These are phyloP conservation scores for Blastomyces gilchristii DNA, from an alignment of 2,329 filamentous ascomycete genomes.

Conservation along the genomic window DNA sequence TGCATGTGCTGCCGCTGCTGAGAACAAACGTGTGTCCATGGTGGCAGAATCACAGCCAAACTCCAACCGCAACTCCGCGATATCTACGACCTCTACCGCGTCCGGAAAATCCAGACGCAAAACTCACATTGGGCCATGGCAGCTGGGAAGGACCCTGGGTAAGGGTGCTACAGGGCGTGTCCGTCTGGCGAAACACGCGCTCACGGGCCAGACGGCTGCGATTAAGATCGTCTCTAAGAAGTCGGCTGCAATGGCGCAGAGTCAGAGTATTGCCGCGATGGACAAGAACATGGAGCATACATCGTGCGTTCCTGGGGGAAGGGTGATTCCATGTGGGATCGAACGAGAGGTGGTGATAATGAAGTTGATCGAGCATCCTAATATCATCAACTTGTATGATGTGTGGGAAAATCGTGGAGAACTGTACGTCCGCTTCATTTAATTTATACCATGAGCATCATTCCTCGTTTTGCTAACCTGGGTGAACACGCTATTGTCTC, in stretches of 20 bases:
- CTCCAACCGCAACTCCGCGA: conserved; percentile 42
- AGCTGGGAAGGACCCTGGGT: conserved; percentile 77
- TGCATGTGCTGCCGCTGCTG: conserved; percentile 19
- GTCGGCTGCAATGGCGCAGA: conserved; percentile 68
- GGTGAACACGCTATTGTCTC: background rate
- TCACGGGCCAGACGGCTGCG: conserved; percentile 71
- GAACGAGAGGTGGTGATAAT: conserved; percentile 95
- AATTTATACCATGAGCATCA: background rate
- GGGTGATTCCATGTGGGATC: conserved; percentile 73
- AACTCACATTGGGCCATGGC: conserved; percentile 87
- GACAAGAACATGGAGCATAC: conserved; percentile 57
- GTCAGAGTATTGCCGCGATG: conserved; percentile 73
- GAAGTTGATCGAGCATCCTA: conserved; percentile 89
- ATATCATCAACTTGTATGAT: conserved; percentile 89
- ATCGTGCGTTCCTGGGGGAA: conserved; percentile 49
- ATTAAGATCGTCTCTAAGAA: conserved; percentile 92
- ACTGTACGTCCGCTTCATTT: conserved; percentile 53
- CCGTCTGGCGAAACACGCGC: conserved; percentile 67
- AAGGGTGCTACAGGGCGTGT: conserved; percentile 85
- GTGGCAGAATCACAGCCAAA: conserved; percentile 39
- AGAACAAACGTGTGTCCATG: conserved; percentile 46
- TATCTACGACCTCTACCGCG: conserved; percentile 48
- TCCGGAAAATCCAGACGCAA: conserved; percentile 47
- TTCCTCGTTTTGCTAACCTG: conserved; percentile 17
- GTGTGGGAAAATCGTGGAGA: conserved; percentile 97